Evolutionary conservation across 805 yeast species (phyloP).

Genomic region (Barnettozyma salicaria): DNA sequence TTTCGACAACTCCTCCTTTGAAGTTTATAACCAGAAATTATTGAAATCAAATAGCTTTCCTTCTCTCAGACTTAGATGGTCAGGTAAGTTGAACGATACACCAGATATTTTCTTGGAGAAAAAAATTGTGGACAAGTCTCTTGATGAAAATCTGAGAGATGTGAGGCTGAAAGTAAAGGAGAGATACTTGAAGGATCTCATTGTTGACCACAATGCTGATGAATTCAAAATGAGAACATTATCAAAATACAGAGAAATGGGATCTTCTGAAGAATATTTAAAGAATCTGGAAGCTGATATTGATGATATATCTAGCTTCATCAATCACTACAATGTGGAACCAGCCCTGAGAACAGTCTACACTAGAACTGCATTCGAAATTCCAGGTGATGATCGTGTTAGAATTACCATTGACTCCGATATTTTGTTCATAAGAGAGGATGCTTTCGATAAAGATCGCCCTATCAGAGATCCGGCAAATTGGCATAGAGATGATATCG

Average conservation of each 20-base stretch:
- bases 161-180: conserved; percentile 68
- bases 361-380: conserved; percentile 93
- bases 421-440: conserved; percentile 83
- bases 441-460: conserved; percentile 71
- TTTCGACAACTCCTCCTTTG: conserved; percentile 79
- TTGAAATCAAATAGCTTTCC: conserved; percentile 63
- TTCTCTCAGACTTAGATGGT: conserved; percentile 84
- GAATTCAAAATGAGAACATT: conserved; percentile 45
- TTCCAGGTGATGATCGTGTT: conserved; percentile 93
- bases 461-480: conserved; percentile 84
- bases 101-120: conserved; percentile 80
- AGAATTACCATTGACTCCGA: conserved; percentile 89
- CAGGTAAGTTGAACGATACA: conserved; percentile 71
- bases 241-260: conserved; percentile 57
- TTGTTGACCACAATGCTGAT: conserved; percentile 44
- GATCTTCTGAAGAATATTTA: conserved; percentile 46
- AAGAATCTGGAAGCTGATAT: conserved; percentile 50
- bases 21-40: conserved; percentile 79
- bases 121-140: conserved; percentile 56
- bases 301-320: conserved; percentile 54
- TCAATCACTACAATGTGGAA: conserved; percentile 60
- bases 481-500: conserved; percentile 94
- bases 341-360: conserved; percentile 84
- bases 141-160: conserved; percentile 48
- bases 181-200: conserved; percentile 71